These are phyloP conservation scores for Cerrena zonata DNA, from an alignment of 1,284 basidiomycete genomes.

Conservation along the genomic window DNA sequence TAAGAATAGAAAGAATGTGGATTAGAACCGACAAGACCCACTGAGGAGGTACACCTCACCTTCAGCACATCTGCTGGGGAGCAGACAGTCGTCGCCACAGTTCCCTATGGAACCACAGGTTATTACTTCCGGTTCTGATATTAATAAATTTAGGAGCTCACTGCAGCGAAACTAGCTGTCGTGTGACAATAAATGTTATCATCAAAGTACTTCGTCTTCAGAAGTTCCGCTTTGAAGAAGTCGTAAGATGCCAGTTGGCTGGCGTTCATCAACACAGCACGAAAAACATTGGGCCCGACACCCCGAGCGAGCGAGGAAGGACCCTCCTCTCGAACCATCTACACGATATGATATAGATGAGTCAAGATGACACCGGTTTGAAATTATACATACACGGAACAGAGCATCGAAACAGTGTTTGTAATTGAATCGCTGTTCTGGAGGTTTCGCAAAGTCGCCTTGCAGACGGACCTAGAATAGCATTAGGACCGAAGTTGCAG, in stretches of 20 bases:
- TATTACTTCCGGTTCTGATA: not conserved
- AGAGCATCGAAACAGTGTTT: conserved; percentile 82
- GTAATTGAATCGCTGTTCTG: conserved; percentile 81
- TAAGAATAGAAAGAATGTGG: conserved; percentile 18
- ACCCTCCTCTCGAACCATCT: conserved; percentile 86
- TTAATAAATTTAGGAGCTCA: conserved; percentile 33
- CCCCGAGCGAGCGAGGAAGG: conserved; percentile 69
- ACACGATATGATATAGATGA: conserved; percentile 4
- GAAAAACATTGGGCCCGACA: conserved; percentile 80
- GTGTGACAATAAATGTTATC: conserved; percentile 83
- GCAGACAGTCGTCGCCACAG: conserved; percentile 89
- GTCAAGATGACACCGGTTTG: not conserved
- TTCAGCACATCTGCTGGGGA: conserved; percentile 90
- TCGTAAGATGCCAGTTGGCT: conserved; percentile 89
- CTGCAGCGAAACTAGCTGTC: conserved; percentile 79
- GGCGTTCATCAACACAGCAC: conserved; percentile 86
- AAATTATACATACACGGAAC: conserved; percentile 52
- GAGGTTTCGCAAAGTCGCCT: conserved; percentile 81
- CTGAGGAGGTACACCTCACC: conserved; percentile 31
- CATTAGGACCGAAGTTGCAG: not conserved
- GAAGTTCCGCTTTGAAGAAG: conserved; percentile 78
- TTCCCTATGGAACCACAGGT: conserved; percentile 50
- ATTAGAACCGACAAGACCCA: not conserved
- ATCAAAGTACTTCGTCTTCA: conserved; percentile 64
- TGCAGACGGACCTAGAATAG: conserved; percentile 58